Conservation (phyloP, 768 basidiomycete genomes). For the Termitomyces sp. region DNA sequence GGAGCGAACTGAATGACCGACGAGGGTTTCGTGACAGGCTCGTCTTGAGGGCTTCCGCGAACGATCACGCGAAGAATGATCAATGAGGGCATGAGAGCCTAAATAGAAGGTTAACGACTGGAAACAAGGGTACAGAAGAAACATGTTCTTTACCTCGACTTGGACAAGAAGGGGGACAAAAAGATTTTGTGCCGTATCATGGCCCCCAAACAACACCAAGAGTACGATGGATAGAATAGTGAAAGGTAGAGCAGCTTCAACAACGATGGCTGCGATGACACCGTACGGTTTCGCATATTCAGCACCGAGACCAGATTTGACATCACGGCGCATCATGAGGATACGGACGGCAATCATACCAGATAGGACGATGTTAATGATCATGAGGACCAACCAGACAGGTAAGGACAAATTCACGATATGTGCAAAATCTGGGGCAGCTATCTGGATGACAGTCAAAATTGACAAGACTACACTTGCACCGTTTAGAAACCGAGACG, state of each 20-base stretch:
- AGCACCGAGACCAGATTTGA: constrained; percentile 16
- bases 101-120: background rate
- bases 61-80: constrained; percentile 7
- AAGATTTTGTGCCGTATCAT: constrained; percentile 16
- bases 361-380: constrained; percentile 23
- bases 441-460: constrained; percentile 23
- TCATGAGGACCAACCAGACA: constrained; percentile 27
- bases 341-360: constrained; percentile 26
- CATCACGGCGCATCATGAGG: constrained; percentile 19
- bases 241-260: constrained; percentile 31
- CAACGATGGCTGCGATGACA: constrained; percentile 22
- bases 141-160: constrained; percentile 11
- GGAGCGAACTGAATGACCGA: background rate
- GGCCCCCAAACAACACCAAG: constrained; percentile 15
- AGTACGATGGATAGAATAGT: constrained; percentile 24
- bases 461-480: constrained; percentile 23
- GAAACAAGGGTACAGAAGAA: background rate
- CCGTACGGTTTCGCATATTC: constrained; percentile 24
- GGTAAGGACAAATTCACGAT: constrained; percentile 24
- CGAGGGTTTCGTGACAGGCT: background rate
- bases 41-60: background rate
- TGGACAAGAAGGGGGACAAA: constrained; percentile 20
- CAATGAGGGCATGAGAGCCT: constrained; percentile 7
- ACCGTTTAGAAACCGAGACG: background rate
- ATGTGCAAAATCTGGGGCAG: constrained; percentile 18